Evolutionary conservation across 345 rosid species (phyloP).

Genomic region (Salix koriyanagi): DNA sequence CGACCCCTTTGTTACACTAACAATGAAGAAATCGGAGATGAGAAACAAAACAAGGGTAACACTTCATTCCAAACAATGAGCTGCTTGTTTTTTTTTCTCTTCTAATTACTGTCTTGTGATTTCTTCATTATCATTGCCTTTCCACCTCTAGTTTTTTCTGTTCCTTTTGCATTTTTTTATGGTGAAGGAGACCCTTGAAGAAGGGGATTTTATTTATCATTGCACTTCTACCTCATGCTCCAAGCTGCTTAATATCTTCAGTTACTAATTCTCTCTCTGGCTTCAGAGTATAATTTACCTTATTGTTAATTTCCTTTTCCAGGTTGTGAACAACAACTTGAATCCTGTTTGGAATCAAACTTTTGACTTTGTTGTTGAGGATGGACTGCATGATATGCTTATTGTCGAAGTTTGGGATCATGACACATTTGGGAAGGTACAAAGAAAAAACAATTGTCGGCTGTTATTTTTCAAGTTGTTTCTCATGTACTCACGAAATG

Average conservation of each 20-base stretch:
- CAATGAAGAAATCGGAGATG: conserved; percentile 78
- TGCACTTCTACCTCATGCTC: not conserved
- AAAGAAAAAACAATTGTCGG: not conserved
- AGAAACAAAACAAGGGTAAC: conserved; percentile 69
- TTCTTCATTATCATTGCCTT: not conserved
- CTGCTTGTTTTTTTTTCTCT: too few relatives aligned
- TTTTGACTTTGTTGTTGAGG: conserved; percentile 96
- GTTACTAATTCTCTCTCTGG: not conserved
- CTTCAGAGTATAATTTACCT: not conserved
- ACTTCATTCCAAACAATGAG: not conserved
- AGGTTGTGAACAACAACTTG: conserved; percentile 87
- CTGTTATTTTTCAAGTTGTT: not conserved
- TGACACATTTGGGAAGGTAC: conserved; percentile 98
- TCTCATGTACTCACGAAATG: not conserved
- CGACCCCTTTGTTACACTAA: conserved; percentile 81
- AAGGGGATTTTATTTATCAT: not conserved
- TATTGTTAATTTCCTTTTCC: conserved; percentile 15
- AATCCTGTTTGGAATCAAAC: conserved; percentile 99
- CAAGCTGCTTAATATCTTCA: not conserved
- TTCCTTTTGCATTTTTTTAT: not conserved
- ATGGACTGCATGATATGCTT: conserved; percentile 95
- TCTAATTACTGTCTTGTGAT: not conserved
- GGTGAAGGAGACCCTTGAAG: not conserved
- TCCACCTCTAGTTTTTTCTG: not conserved
- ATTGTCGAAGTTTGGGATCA: conserved; percentile 90